These are phyloP conservation scores for Schwanniomyces vanrijiae DNA, from an alignment of 805 yeast species.

Conservation along the genomic window DNA sequence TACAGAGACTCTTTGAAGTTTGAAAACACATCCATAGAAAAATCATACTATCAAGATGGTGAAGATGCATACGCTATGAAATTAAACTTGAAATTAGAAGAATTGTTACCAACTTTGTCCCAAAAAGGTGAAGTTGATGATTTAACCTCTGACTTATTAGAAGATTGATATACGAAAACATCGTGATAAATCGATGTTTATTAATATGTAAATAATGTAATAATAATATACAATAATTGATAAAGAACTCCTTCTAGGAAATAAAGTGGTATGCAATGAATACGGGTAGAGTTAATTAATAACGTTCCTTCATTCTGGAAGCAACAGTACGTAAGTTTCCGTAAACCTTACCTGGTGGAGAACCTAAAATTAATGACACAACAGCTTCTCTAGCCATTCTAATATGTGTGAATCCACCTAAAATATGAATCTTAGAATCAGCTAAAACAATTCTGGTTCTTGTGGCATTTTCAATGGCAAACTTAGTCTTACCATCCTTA, in stretches of 20 bases:
- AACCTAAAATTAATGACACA: conserved; percentile 90
- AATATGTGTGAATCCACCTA: conserved; percentile 96
- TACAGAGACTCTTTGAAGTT: conserved; percentile 84
- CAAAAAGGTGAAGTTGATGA: conserved; percentile 58
- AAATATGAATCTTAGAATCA: conserved; percentile 91
- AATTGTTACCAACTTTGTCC: conserved; percentile 57
- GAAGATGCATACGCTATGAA: conserved; percentile 98
- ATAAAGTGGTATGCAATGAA: conserved; percentile 2
- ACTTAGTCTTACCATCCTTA: conserved; percentile 97
- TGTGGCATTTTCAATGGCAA: conserved; percentile 97
- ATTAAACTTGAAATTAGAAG: conserved; percentile 60
- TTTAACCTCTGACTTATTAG: conserved; percentile 38
- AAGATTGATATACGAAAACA: conserved; percentile 13
- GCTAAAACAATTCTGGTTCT: conserved; percentile 97
- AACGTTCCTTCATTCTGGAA: conserved; percentile 94
- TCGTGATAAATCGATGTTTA: conserved; percentile 2
- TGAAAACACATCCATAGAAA: conserved; percentile 79
- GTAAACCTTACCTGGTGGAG: conserved; percentile 98
- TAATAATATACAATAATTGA: conserved; percentile 3
- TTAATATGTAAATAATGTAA: conserved; percentile 3
- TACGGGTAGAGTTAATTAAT: conserved; percentile 34
- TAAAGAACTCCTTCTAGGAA: conserved; percentile 1
- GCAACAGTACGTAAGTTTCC: conserved; percentile 97
- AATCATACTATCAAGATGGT: conserved; percentile 92
- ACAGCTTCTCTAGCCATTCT: conserved; percentile 99